Base-by-base conservation (phyloP, 2,329 filamentous ascomycete species). In the Aureobasidium lini region DNA sequence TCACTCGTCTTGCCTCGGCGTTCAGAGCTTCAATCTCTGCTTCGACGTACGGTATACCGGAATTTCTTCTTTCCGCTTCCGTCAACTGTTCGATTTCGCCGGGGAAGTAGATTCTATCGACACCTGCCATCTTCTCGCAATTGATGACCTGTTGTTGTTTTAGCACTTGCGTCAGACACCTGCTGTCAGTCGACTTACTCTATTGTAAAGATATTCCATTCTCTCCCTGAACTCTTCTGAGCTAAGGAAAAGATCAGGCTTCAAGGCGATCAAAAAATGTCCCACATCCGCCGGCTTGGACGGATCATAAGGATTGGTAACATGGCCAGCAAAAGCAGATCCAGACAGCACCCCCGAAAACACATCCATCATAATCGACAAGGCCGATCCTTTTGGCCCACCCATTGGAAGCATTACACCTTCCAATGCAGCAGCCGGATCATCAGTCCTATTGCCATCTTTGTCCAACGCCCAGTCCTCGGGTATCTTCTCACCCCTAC, bases 381-480 rank as follows among this genome's bases (percentile, higher is more conserved):
- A 71, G 0, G 82, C 90, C 2, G 86, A 89, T 0, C 90, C 90
- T 71, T 94, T 94, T 0, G 89, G 88, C 0, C 90, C 89, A 2
- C 89, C 89, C 87, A 94, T 91, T 0, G 89, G 89, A 18, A 93
- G 74, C 89, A 94, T 93, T 3, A 92, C 87, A 1, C 89, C 89
- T 36, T 84, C 82, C 9, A 94, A 74, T 0, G 89, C 90, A 18
- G 78, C 79, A 1, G 78, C 81, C 0, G 90, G 88, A 65, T 94
- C 88, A 43, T 68, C 66, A 3, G 62, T 63, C 16, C 59, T 11
- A 76, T 76, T 76, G 0, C 88, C 88, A 15, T 90, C 80, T 0
- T 74, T 77, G 70, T 92, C 88, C 9, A 92, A 75, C 0, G 88
- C 88, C 89, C 88, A 92, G 65, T 85, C 84, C 2, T 72, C 52